Conservation (phyloP, 1,139 yeast genomes). For the Hyphopichia burtonii region DNA sequence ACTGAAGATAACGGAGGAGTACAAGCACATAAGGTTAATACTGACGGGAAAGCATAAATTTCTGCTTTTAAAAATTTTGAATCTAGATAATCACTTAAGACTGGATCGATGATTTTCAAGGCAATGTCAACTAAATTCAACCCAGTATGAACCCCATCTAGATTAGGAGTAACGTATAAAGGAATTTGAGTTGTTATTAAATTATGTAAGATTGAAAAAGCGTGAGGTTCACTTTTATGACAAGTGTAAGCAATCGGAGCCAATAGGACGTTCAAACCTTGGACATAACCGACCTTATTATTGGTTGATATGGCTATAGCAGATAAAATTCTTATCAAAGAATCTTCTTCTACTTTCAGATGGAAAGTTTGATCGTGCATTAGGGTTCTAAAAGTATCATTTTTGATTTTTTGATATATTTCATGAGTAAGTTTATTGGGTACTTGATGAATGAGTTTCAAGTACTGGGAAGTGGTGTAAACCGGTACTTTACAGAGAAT, state of each 20-base stretch:
- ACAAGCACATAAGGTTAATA: constrained; percentile 83
- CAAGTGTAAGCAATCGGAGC: constrained; percentile 83
- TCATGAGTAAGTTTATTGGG: constrained; percentile 44
- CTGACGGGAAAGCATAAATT: constrained; percentile 86
- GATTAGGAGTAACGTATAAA: constrained; percentile 70
- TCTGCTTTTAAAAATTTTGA: constrained; percentile 74
- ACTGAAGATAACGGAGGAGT: constrained; percentile 83
- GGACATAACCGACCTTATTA: constrained; percentile 62
- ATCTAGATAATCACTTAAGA: constrained; percentile 57
- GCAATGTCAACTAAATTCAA: constrained; percentile 67
- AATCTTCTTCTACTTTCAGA: constrained; percentile 63
- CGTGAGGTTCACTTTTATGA: constrained; percentile 79
- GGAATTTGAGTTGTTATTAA: constrained; percentile 67
- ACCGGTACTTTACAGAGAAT: constrained; percentile 68
- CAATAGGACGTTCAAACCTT: constrained; percentile 84
- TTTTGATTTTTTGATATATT: constrained; percentile 68
- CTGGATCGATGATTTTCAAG: constrained; percentile 70
- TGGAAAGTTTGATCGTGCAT: constrained; percentile 72
- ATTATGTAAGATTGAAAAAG: constrained; percentile 67
- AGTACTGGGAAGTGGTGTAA: constrained; percentile 52
- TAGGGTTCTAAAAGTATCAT: constrained; percentile 85
- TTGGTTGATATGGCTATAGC: constrained; percentile 59
- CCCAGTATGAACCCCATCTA: constrained; percentile 85
- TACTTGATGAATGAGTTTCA: constrained; percentile 55
- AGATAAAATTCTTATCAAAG: constrained; percentile 67